phyloP scores from a whole-genome alignment of 2,329 filamentous ascomycete species.

The Fusarium algeriense region DNA sequence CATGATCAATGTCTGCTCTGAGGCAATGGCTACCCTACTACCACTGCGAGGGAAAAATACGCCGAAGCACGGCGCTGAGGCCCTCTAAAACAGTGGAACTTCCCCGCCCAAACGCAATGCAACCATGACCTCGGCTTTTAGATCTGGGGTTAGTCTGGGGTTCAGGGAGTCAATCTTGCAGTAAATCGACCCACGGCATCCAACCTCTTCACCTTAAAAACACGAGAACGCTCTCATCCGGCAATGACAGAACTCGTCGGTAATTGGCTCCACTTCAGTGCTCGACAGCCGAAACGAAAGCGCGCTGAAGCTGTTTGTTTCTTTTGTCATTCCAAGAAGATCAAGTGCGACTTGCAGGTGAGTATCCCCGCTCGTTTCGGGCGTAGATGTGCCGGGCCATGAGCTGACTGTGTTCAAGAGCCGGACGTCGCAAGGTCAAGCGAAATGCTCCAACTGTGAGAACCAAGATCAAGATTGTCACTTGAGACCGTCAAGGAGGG shows the following conservation, averaged over 20 bases:
- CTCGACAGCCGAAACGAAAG: constrained; percentile 50
- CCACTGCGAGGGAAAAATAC: background rate
- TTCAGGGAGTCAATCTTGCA: background rate
- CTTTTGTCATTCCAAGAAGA: constrained; percentile 53
- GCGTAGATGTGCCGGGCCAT: background rate
- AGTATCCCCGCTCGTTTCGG: background rate
- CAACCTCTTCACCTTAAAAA: background rate
- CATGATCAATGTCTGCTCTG: background rate
- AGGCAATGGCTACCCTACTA: too few relatives aligned
- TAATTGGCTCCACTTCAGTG: constrained; percentile 52
- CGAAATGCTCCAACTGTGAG: constrained; percentile 48
- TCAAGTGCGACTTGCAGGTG: constrained; percentile 52
- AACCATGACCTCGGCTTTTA: background rate
- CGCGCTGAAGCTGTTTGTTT: constrained; percentile 47
- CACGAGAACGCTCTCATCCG: constrained; percentile 2
- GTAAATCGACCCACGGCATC: background rate
- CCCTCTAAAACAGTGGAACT: background rate
- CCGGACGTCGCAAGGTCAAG: constrained; percentile 40
- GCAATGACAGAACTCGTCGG: constrained; percentile 48
- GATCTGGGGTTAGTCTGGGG: background rate
- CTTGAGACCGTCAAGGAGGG: constrained; percentile 48
- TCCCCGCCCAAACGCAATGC: background rate
- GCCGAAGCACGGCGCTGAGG: background rate
- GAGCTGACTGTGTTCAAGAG: constrained; percentile 15
- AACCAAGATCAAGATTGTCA: constrained; percentile 45